Evolutionary conservation across 1,284 basidiomycete species (phyloP), one percentile per base, ranked within the genome.

Genomic region (Melampsora larici-populina): DNA sequence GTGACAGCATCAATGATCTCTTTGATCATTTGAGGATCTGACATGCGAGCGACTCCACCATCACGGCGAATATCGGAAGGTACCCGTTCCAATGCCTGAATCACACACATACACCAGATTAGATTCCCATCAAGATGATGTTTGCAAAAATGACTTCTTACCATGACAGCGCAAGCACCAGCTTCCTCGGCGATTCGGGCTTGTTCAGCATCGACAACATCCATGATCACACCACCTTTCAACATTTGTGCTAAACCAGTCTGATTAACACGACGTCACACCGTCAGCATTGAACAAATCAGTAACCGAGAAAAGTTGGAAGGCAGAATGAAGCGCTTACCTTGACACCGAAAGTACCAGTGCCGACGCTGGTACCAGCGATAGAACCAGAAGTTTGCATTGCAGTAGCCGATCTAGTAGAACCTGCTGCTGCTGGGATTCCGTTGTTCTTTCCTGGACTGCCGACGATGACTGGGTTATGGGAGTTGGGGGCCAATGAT

Each of bases 81-180:
- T 17, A 99, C 94, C 80, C 96, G 88, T 85, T 97, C 94, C 81
- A 85, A 81, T 24, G 84, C 84, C 81, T 81, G 70, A 60, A 46
- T 69, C 13, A 1, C 68, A 21, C 36, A 49, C 4, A n/a, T 13
- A 55, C 43, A 36, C 2, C 48, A 9, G 29, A 17, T 26, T 17
- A 36, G 63, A 36, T 63, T 26, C 21, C 13, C 11, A 51, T 24
- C 21, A 58, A 68, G 26, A 8, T 31, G 26, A 46, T n/a, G 15
- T n/a, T 11, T n/a, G 9, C 18, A 29, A 18, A 40, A 64, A 60
- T 60, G 29, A 26, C 18, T 21, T 58, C 31, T 88, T 17, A 93
- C 94, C 96, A 99, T 98, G 80, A 99, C 96, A 80, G 96, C 96
- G 84, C 93, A 94, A 17, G 96, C 96, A 79, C 97, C 96, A 13